Conservation (phyloP, 768 basidiomycete species). For the Glaciozyma martinii region DNA sequence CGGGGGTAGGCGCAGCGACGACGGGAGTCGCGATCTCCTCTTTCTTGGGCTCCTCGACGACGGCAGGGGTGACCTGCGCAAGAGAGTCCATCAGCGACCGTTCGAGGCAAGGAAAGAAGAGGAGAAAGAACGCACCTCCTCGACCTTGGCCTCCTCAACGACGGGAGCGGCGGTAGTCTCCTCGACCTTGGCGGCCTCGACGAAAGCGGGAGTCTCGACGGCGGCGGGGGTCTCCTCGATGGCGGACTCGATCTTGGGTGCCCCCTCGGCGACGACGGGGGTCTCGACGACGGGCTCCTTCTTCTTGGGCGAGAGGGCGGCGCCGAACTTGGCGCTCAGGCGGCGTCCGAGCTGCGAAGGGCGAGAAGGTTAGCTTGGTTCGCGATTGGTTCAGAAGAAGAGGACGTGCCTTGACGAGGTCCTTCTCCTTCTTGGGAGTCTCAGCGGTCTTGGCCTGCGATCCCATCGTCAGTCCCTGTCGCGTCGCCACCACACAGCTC, state of each 20-base stretch:
- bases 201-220: neutral
- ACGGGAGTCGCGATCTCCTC: slow-evolving; percentile 4
- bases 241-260: slow-evolving; percentile 13
- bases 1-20: slow-evolving; percentile 2
- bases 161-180: neutral
- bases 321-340: slow-evolving; percentile 19
- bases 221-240: slow-evolving; percentile 10
- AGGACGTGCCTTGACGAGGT: slow-evolving; percentile 24
- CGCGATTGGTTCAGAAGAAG: neutral
- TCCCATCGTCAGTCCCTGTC: neutral
- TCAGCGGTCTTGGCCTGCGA: slow-evolving; percentile 18
- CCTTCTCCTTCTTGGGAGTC: slow-evolving; percentile 18
- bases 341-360: neutral
- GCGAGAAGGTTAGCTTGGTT: neutral
- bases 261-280: neutral
- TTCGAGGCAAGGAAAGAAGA: too few species aligned
- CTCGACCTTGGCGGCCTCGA: neutral
- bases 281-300: slow-evolving; percentile 7
- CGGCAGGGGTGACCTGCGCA: neutral
- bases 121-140: neutral
- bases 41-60: neutral
- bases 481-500: too few species aligned
- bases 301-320: slow-evolving; percentile 23
- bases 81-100: too few species aligned
- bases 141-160: slow-evolving; percentile 1